Evolutionary conservation across 1,284 basidiomycete genomes (phyloP).

Genomic region (Schizophyllum amplum): DNA sequence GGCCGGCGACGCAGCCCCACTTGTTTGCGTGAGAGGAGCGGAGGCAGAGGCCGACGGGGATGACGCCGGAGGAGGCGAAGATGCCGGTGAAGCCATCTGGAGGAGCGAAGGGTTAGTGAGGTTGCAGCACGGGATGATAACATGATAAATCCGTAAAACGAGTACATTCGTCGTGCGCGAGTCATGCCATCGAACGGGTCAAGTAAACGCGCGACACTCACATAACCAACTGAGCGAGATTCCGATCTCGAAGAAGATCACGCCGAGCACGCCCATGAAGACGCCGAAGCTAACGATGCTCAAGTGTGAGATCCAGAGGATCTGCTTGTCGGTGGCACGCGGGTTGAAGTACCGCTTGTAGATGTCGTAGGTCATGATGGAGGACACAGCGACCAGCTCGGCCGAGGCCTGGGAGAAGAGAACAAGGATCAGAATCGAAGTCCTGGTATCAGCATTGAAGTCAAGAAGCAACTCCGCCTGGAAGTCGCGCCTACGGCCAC

Average conservation of each 20-base stretch:
- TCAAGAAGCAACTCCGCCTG: too few relatives aligned
- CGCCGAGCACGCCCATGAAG: conserved; percentile 10
- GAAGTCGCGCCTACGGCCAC: too few relatives aligned
- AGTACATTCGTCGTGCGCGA: conserved; percentile 18
- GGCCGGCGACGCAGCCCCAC: too few relatives aligned
- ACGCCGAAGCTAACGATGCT: conserved; percentile 10
- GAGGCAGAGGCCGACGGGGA: too few relatives aligned
- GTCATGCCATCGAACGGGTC: conserved; percentile 8
- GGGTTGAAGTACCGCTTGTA: conserved; percentile 30
- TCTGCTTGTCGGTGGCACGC: conserved; percentile 23
- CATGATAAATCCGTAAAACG: too few relatives aligned
- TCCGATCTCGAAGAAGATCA: conserved; percentile 9
- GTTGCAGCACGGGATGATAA: too few relatives aligned
- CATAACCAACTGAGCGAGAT: conserved; percentile 11
- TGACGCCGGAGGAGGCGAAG: too few relatives aligned
- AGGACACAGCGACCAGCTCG: conserved; percentile 39
- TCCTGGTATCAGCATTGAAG: too few relatives aligned
- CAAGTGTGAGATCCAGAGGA: conserved; percentile 10
- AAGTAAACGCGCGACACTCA: not conserved
- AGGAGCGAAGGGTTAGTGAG: too few relatives aligned
- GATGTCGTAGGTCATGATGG: conserved; percentile 36
- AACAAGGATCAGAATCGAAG: not conserved
- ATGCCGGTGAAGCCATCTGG: too few relatives aligned
- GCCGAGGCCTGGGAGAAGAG: conserved; percentile 26
- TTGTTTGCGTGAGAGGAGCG: too few relatives aligned